Evolutionary conservation across 2,329 filamentous ascomycete species (phyloP).

Genomic region (Paracamarosporium sp.): DNA sequence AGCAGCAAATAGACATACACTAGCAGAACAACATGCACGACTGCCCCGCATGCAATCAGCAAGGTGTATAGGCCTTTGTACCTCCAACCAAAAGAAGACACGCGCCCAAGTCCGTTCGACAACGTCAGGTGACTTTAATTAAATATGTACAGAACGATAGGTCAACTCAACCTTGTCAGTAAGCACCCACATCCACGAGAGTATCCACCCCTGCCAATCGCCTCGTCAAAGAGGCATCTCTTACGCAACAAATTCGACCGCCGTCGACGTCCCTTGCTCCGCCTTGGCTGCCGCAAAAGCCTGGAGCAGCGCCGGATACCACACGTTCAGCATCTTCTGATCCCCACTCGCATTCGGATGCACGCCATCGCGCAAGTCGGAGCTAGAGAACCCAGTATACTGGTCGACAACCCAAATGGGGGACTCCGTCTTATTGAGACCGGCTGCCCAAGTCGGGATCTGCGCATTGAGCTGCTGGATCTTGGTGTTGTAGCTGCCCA

Average conservation of each 20-base stretch:
- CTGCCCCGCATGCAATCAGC: too few species aligned
- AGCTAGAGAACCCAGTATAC: conserved; percentile 46
- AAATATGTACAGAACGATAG: neutral
- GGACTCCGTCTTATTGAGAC: conserved; percentile 47
- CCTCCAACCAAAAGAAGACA: too few species aligned
- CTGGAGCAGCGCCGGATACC: conserved; percentile 35
- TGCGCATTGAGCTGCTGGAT: conserved; percentile 49
- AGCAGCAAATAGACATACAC: too few species aligned
- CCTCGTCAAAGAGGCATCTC: neutral
- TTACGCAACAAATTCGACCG: conserved; percentile 21
- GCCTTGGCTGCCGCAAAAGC: conserved; percentile 30
- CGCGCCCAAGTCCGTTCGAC: too few species aligned
- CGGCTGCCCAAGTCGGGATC: conserved; percentile 48
- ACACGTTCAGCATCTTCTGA: conserved; percentile 49
- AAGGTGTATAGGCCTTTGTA: too few species aligned
- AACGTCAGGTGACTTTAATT: too few species aligned
- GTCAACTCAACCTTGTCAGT: neutral
- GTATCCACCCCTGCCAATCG: neutral
- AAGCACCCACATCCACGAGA: too few species aligned
- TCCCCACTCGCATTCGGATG: conserved; percentile 51
- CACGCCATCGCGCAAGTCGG: conserved; percentile 48
- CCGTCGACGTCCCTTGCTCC: conserved; percentile 19
- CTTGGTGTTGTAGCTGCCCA: conserved; percentile 43
- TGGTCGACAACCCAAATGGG: conserved; percentile 54
- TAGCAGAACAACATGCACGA: too few species aligned